A percentile compares a stretch with the other conserved stretches of the same genome.
Conservation (phyloP, 2,329 filamentous ascomycete genomes). For the Clathrospora elynae region DNA sequence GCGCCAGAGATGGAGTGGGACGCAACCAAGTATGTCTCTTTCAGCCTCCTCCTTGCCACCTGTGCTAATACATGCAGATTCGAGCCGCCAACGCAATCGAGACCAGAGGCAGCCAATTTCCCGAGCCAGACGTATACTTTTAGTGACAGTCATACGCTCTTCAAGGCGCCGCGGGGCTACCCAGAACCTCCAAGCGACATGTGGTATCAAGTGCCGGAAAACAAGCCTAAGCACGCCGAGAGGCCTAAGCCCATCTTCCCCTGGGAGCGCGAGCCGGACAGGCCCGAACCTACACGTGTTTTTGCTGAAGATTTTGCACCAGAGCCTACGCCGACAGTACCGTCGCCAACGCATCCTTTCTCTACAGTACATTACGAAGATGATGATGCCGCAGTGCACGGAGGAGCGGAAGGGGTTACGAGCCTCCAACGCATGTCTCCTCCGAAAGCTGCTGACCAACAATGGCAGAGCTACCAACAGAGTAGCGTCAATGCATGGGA, state of each 20-base stretch:
- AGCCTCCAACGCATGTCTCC: conserved; percentile 25
- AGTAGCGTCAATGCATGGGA: conserved; percentile 83
- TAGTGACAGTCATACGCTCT: conserved; percentile 75
- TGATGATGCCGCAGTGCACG: conserved; percentile 14
- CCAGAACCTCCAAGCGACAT: conserved; percentile 84
- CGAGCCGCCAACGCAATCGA: conserved; percentile 66
- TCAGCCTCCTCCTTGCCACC: background rate
- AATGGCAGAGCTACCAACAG: conserved; percentile 75
- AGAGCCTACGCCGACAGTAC: conserved; percentile 43
- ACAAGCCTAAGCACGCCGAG: conserved; percentile 62
- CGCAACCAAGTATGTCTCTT: conserved; percentile 59
- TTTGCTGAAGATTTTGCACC: conserved; percentile 63
- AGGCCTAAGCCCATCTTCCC: conserved; percentile 78
- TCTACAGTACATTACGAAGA: conserved; percentile 41
- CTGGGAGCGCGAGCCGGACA: conserved; percentile 76
- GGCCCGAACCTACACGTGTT: conserved; percentile 66
- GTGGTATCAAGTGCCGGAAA: conserved; percentile 80
- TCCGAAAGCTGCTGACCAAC: conserved; percentile 53
- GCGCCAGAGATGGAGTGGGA: conserved; percentile 67
- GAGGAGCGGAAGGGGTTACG: conserved; percentile 17
- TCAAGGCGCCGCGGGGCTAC: conserved; percentile 76
- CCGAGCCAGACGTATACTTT: conserved; percentile 80
- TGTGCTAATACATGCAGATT: conserved; percentile 32
- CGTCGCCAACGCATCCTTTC: conserved; percentile 32
- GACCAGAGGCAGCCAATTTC: conserved; percentile 84